Evolutionary conservation across 73 alveolate species (phyloP).

Genomic region (Paramecium primaurelia): DNA sequence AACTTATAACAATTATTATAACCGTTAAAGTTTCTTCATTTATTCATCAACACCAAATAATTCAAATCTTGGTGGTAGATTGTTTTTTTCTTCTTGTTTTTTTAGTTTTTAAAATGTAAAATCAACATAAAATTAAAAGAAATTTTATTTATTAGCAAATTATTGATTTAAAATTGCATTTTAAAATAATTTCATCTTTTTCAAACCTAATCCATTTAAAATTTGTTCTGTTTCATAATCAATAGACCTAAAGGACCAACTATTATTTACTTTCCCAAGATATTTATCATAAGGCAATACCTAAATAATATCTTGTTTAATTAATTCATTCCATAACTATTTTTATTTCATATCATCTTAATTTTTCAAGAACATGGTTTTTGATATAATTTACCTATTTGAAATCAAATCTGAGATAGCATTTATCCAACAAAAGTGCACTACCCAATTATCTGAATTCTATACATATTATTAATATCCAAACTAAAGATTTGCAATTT

Average conservation of each 20-base stretch:
- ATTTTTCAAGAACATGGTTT: too few species aligned
- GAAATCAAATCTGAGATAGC: not conserved
- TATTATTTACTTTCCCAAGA: not conserved
- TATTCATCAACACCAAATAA: not conserved
- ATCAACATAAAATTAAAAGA: not conserved
- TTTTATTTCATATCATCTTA: not conserved
- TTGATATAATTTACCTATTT: not conserved
- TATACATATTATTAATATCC: not conserved
- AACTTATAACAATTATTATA: not conserved
- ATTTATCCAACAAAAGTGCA: not conserved
- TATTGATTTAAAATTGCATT: not conserved
- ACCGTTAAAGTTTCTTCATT: not conserved
- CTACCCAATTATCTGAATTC: not conserved
- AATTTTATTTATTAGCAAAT: too few species aligned
- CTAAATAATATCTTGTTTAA: not conserved
- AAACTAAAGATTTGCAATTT: not conserved
- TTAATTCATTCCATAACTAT: not conserved
- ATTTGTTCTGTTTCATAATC: not conserved
- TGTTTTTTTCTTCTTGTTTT: not conserved
- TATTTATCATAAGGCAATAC: not conserved
- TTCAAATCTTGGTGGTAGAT: too few species aligned
- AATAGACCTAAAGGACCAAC: not conserved
- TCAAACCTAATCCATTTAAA: not conserved
- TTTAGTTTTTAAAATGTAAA: not conserved
- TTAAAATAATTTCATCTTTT: too few species aligned